Percentiles rank a stretch among this genome's conserved stretches.
These are phyloP conservation scores for Aspergillus funiculosus DNA, from an alignment of 495 filamentous ascomycete species.

Conservation along the genomic window DNA sequence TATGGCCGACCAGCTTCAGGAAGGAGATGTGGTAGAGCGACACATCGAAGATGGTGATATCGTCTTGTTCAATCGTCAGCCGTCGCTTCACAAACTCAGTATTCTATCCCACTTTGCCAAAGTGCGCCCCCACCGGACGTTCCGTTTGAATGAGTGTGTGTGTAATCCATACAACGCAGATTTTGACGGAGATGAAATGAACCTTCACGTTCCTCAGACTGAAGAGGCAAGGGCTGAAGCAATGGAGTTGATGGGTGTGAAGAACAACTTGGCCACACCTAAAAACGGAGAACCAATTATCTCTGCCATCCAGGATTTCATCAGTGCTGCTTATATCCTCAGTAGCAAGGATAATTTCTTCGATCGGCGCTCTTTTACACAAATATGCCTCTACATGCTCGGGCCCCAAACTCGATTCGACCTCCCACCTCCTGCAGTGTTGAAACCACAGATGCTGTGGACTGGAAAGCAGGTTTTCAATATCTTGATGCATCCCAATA, in stretches of 20 bases:
- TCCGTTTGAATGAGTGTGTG: constrained; percentile 95
- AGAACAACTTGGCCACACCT: constrained; percentile 89
- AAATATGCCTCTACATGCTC: constrained; percentile 92
- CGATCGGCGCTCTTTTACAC: constrained; percentile 75
- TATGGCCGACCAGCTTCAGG: constrained; percentile 62
- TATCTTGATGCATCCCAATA: constrained; percentile 88
- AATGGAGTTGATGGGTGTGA: constrained; percentile 95
- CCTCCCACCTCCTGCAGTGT: constrained; percentile 74
- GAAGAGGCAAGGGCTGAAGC: constrained; percentile 95
- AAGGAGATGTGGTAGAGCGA: constrained; percentile 87
- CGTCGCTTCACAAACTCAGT: constrained; percentile 94
- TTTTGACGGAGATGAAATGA: constrained; percentile 99
- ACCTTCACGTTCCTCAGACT: constrained; percentile 94
- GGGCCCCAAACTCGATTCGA: constrained; percentile 74
- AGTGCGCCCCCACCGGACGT: constrained; percentile 91
- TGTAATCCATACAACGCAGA: constrained; percentile 98
- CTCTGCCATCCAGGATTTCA: constrained; percentile 97
- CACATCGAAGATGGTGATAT: constrained; percentile 96
- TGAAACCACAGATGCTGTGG: constrained; percentile 86
- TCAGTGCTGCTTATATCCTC: constrained; percentile 85
- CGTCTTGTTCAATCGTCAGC: constrained; percentile 96
- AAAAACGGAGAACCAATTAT: constrained; percentile 99
- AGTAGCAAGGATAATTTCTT: constrained; percentile 93
- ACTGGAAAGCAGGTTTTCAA: constrained; percentile 98
- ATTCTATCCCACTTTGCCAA: constrained; percentile 93